Base-by-base conservation (phyloP, 148 eudicot genomes). In the Euryodendron excelsum region DNA sequence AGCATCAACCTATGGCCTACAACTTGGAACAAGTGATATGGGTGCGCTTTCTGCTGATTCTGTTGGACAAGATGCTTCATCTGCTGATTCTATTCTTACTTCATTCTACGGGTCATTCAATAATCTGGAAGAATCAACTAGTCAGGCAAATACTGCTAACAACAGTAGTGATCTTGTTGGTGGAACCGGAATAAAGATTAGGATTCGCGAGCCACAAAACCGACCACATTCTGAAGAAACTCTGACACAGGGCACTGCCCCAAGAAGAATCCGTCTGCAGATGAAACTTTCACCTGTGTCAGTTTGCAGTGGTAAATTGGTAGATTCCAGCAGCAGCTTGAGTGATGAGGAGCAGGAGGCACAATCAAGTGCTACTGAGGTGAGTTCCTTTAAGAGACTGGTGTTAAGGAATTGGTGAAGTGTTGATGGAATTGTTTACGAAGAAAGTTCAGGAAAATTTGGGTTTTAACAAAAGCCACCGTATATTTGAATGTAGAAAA, bases 231-330 rank as follows among this genome's bases (percentile, higher is more conserved):
- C 56, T 36, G 73, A 13, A n/a, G 36, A 69, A 53, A 9, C 64
- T 13, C 50, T 56, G 45, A 33, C 47, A 33, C 85, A 82, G 60
- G 84, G 84, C 55, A 78, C 63, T 56, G 74, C 84, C 21, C 37
- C 81, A 17, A 82, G 85, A 53, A 74, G 85, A 69, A 68, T 82
- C 62, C 84, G 78, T 31, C 25, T 82, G 78, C 65, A 23, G 65
- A 27, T n/a, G 3, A 44, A 58, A 3, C 28, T 2, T 31, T 44
- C 67, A 31, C 48, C 62, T 33, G 64, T 58, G 6, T 70, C 74
- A 3, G n/a, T 23, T 25, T 48, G 66, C 21, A 8, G 45, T 47
- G 47, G 48, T 18, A 25, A 31, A 28, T 71, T 76, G 20, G 33
- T 0, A 20, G 59, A 31, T 64, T 55, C 45, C 5, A 63, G 58